Base-by-base conservation (phyloP, 257 asterid species). In the Scutellaria galericulata region DNA sequence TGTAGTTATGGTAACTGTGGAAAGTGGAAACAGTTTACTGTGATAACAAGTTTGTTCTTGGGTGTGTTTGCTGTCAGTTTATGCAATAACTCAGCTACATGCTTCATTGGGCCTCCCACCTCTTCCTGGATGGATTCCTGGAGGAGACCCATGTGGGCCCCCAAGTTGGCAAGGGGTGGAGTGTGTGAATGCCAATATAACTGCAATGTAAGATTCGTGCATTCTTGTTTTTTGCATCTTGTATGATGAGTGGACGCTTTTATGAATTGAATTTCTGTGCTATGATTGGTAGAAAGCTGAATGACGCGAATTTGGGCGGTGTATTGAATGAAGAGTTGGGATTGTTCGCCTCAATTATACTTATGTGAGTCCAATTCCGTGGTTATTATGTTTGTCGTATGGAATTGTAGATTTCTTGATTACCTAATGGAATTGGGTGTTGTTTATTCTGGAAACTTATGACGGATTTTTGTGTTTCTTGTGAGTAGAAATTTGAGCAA, bases 121-220 rank as follows among this genome's bases (percentile, higher is more conserved):
- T 7, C 91, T 94, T 66, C 74, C 88, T 45, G 96, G 93, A 35
- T 94, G 99, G 98, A 39, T 84, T 24, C 89, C 88, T 58, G 97
- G 95, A 70, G 96, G 92, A 56, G 99, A 94, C 84, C 99, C 99
- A 4, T 94, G 99, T 31, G 97, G 93, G 57, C 84, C 81, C n/a
- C 84, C 83, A 7, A 75, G 77, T 70, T 94, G 99, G 99, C 90
- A 81, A 73, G 99, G 99, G 12, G 92, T 94, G 46, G 87, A 81
- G 66, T 94, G 99, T 74, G 99, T 94, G 63, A 88, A 83, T 63
- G 63, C 86, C 63, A 89, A 89, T 67, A 78, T 94, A 58, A 88
- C 97, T 70, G 87, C 84, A 55, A 78, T 94, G 97, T 94, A 87
- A 40, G 97, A 15, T 50, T 57, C 18, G 5, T 5, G 6, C 27